Percentiles rank a stretch among this genome's conserved stretches.
Evolutionary conservation across 768 basidiomycete species (phyloP).

Genomic region (Phanerodontia chrysosporium): DNA sequence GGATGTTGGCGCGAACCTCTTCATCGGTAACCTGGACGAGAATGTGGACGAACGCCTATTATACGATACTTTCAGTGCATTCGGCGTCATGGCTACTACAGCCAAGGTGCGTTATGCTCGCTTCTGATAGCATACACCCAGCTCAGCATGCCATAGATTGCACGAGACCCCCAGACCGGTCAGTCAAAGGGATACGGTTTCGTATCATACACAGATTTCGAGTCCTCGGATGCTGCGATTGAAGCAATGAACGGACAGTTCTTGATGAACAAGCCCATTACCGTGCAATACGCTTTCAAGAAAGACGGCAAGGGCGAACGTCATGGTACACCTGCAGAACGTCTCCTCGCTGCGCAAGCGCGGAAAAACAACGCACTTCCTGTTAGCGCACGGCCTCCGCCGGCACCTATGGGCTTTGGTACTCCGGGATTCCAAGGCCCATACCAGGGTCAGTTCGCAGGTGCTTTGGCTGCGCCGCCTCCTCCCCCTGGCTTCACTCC

Average conservation of each 20-base stretch:
- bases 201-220: constrained; percentile 96
- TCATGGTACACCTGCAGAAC: constrained; percentile 95
- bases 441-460: constrained; percentile 92
- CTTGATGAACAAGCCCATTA: constrained; percentile 97
- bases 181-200: constrained; percentile 97
- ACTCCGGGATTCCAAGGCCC: constrained; percentile 68
- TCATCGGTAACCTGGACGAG: constrained; percentile 93
- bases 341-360: constrained; percentile 91
- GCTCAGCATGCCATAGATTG: constrained; percentile 54
- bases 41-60: constrained; percentile 90
- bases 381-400: constrained; percentile 68
- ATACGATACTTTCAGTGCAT: constrained; percentile 94
- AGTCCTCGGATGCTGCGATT: constrained; percentile 92
- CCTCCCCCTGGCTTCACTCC: constrained; percentile 78
- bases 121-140: not conserved
- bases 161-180: constrained; percentile 80
- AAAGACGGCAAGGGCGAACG: constrained; percentile 98
- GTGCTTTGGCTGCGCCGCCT: constrained; percentile 70
- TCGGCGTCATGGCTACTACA: constrained; percentile 88
- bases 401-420: constrained; percentile 70
- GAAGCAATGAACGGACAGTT: constrained; percentile 98
- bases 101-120: constrained; percentile 58
- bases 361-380: constrained; percentile 92
- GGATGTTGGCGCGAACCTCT: constrained; percentile 96
- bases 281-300: constrained; percentile 98